Evolutionary conservation across 1,139 yeast species (phyloP), one percentile per base, ranked within the genome.

Genomic region (Kurtzmaniella quercitrusa): DNA sequence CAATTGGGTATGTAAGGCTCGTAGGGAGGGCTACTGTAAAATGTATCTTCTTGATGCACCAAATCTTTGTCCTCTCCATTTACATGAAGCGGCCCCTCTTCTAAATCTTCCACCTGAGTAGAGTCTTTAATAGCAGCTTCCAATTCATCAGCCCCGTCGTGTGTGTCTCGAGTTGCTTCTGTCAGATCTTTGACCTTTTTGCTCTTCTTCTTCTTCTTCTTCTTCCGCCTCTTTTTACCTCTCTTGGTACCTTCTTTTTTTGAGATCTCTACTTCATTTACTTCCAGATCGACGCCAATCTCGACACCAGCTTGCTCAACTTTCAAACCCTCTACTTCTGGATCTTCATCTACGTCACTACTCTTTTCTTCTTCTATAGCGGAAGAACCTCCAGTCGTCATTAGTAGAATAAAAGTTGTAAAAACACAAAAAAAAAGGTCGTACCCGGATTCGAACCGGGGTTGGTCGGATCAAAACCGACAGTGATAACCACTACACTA

Each of bases 371-470:
- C 23, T 5, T 21, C 23, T 8, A 21, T 8, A 21, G 23, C 7
- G 8, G 8, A 8, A 21, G 23, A 4, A 21, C 4, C 23, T 8
- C 23, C 23, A 8, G 8, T 21, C 23, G 4, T 21, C 23, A 21
- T 21, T 8, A 5, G 8, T 8, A 5, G 23, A 5, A 21, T 21
- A 7, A 15, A 11, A 3, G 12, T 9, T 15, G 23, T 21, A n/a
- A 21, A 21, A 39, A 31, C 31, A 37, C 37, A 41, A 63, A 70
- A 72, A 73, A 56, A 56, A 48, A 82, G 90, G 89, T 83, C 89
- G 82, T 80, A 81, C 89, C 90, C 90, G 90, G 91, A 82, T 82
- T 84, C 91, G 91, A 85, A 84, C 91, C 85, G 91, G 89, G 89
- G 91, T 85, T 81, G 80, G 75, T 70, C 82, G 90, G 89, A 82